Base-by-base conservation (phyloP, 2,329 filamentous ascomycete species). In the Penicillium griseofulvum region DNA sequence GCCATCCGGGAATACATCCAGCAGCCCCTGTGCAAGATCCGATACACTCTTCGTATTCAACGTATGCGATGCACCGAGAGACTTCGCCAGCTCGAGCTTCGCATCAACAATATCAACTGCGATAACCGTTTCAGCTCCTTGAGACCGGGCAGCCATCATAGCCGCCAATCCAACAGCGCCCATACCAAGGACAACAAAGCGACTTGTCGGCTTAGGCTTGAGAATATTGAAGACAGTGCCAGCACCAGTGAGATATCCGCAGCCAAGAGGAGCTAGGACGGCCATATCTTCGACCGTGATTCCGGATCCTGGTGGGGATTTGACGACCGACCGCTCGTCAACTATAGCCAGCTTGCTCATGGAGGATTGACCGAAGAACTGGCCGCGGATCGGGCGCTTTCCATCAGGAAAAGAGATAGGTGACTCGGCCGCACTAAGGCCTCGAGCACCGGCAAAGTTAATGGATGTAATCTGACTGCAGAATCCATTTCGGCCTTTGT, bases 41-140 rank as follows among this genome's bases (percentile, higher is more conserved):
- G 54, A 39, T 5, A 63, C 53, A 9, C 59, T 55, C 42, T 62
- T 69, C 6, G 71, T 68, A 57, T 77, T 74, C 45, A 79, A 58
- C 0, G 63, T 67, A 29, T 74, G 62, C 12, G 77, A 80, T 3
- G 80, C 80, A 24, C 80, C 80, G 12, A 80, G 68, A 37, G 71
- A 68, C 19, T 64, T 71, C 0, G 79, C 79, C 22, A 81, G 58
- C 24, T 72, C 69, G 12, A 82, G 67, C 19, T 77, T 70, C 5
- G 63, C 62, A 8, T 72, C 65, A 12, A 79, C 69, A 10, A 80
- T 66, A 57, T 82, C 80, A 8, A 80, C 71, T 5, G 74, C 79
- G 10, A 82, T 75, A 48, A 82, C 10, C 8, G 42, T 59, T 24
- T 60, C 48, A 3, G 63, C 63, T 1, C 72, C 44, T 59, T 44